phyloP scores from a whole-genome alignment of 257 asterid species.

The Solanum bukasovii region DNA sequence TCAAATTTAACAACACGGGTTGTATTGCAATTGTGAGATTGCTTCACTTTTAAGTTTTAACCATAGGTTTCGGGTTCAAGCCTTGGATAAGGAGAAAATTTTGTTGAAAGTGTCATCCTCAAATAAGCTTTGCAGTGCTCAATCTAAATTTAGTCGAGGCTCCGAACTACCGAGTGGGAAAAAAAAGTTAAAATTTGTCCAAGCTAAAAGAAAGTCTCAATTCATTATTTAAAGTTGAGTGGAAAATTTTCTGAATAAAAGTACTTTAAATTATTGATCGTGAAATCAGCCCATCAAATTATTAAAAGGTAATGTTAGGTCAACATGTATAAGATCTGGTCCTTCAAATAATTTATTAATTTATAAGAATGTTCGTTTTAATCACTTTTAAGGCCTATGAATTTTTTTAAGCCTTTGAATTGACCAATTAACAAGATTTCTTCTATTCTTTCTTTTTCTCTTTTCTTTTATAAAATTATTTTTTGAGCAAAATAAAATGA shows the following conservation, averaged over 20 bases:
- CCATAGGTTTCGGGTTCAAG: fast-evolving
- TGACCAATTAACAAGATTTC: background rate
- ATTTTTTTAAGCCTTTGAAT: background rate
- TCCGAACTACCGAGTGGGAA: too few species aligned
- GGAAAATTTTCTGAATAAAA: background rate
- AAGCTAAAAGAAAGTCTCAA: background rate
- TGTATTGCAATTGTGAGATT: background rate
- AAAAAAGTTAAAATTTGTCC: background rate
- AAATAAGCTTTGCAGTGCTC: too few species aligned
- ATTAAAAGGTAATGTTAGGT: background rate
- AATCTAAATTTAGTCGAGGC: background rate
- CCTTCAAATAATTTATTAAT: background rate
- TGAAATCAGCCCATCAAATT: background rate
- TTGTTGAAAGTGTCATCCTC: fast-evolving
- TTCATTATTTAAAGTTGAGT: background rate
- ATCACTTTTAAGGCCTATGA: background rate
- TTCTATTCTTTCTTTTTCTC: background rate
- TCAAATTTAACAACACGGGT: background rate
- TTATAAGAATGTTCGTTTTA: background rate
- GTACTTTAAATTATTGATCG: background rate
- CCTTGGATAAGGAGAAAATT: background rate
- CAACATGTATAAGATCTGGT: background rate
- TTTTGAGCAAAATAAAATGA: background rate
- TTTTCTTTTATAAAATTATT: background rate
- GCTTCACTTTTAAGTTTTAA: background rate